Evolutionary conservation across 768 basidiomycete species (phyloP), one percentile per base, ranked within the genome.

Genomic region (Macrolepiota fuliginosa): DNA sequence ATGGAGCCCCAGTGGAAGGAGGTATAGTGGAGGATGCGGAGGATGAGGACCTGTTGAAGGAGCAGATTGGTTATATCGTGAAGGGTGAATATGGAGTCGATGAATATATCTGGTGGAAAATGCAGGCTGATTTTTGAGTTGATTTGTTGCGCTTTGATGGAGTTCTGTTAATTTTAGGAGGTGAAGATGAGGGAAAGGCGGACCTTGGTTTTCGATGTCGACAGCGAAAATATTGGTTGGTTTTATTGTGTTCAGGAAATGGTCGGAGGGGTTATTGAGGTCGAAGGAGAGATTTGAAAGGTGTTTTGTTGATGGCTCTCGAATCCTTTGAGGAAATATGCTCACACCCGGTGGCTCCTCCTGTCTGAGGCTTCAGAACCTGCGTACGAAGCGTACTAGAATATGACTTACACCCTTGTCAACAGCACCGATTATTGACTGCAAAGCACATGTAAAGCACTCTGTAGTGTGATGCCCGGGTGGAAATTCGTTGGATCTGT

Each of bases 1-100:
- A 81, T 67, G 51, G 85, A 84, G 4, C 92, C 92, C 92, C 92
- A 94, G 40, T 82, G 76, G 49, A 84, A 87, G 0, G 92, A 93
- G 45, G 86, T 74, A 66, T 86, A 89, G 13, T 91, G 90, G 55
- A 92, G 74, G 29, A 88, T 76, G 36, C 85, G 81, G 46, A 81
- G 71, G 63, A 86, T 69, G 47, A 87, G 67, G 1, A 80, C 78
- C 47, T 66, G 69, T 54, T 73, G 77, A 17, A 83, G 68, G 17
- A 72, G 64, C 0, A 71, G 70, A 40, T 81, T 73, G 1, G 68
- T 62, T 51, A 83, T 72, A 0, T 68, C 56, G 36, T 68, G 53
- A 0, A 86, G 67, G 1, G 70, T 64, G 11, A 67, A 62, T 12
- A 69, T 70, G 0, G 84, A 77, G 2, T 87, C 69, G 45, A 85